Evolutionary conservation across 805 yeast genomes (phyloP).

Genomic region (Saccharomycopsis sp.): DNA sequence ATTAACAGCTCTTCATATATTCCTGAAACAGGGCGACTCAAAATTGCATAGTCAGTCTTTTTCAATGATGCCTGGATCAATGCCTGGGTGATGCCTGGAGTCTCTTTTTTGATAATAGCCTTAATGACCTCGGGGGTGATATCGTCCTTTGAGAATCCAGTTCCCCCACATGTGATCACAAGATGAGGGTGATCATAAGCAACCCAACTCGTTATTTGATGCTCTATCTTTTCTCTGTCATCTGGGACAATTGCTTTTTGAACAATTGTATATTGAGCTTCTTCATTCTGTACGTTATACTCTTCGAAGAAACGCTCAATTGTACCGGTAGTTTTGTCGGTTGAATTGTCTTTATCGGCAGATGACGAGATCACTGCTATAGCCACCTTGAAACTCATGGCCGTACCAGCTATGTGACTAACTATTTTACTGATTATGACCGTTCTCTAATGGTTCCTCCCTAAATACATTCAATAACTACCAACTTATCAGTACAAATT

Average conservation of each 20-base stretch:
- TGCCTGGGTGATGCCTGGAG: conserved; percentile 44
- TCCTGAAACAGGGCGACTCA: conserved; percentile 48
- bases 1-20: conserved; percentile 32
- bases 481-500: too few relatives aligned
- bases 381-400: neutral
- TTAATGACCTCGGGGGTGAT: conserved; percentile 45
- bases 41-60: conserved; percentile 42
- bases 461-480: too few relatives aligned
- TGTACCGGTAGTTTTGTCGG: conserved; percentile 4
- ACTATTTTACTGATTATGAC: too few relatives aligned
- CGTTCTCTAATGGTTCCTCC: too few relatives aligned
- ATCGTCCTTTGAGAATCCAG: conserved; percentile 43
- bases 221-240: conserved; percentile 26
- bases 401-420: too few relatives aligned
- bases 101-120: conserved; percentile 36
- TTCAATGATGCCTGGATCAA: conserved; percentile 39
- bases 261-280: conserved; percentile 14
- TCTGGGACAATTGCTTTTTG: conserved; percentile 33
- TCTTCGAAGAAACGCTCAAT: conserved; percentile 7
- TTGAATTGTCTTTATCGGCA: neutral
- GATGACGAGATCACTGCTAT: neutral
- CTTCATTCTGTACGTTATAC: neutral
- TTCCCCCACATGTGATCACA: conserved; percentile 47
- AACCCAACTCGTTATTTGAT: conserved; percentile 22
- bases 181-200: conserved; percentile 20